Base-by-base conservation (phyloP, 768 basidiomycete genomes). In the Rhodosporidiobolus odoratus region DNA sequence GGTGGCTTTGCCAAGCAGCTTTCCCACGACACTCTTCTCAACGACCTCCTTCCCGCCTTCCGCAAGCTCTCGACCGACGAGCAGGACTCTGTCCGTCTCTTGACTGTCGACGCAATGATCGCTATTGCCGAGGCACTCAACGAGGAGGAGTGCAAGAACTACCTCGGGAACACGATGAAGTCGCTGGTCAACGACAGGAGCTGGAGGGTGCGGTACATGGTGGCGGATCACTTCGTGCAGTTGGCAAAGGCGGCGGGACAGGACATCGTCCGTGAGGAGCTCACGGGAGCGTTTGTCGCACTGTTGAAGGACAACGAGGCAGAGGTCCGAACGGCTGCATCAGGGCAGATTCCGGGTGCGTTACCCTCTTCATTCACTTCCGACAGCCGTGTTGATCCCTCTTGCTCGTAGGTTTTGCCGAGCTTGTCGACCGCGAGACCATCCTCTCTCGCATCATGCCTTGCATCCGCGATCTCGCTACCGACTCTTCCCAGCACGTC, bases 141-240 rank as follows among this genome's bases (percentile, higher is more conserved):
- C 15, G 89, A 92, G 3, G 82, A 87, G n/a, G 94, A 98, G 81
- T 88, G 93, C 50, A 92, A 93, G 79, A 90, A 91, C 67, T 88
- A 95, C 74, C 81, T 98, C 34, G 82, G 93, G 72, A 88, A 89
- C 74, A 89, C 94, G 79, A 88, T 97, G 76, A 87, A 91, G 77
- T 86, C 88, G 70, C 90, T 89, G 73, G 88, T 96, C 58, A 84
- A 87, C 17, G 96, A 99, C 80, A 96, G 97, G 83, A 95, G 92
- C 79, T 99, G 96, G 96, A 84, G 96, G 75, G 96, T 99, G 62
- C 84, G 96, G 79, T 99, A 97, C 80, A 97, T 98, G 94, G 92
- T 93, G 23, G 95, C 94, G 3, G 92, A 86, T 73, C 91, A 97
- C 79, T 98, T 98, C 81, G 96, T 98, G 74, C 89, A 93, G 91